Base-by-base conservation (phyloP, 179 eudicot genomes). In the Silene coronaria region DNA sequence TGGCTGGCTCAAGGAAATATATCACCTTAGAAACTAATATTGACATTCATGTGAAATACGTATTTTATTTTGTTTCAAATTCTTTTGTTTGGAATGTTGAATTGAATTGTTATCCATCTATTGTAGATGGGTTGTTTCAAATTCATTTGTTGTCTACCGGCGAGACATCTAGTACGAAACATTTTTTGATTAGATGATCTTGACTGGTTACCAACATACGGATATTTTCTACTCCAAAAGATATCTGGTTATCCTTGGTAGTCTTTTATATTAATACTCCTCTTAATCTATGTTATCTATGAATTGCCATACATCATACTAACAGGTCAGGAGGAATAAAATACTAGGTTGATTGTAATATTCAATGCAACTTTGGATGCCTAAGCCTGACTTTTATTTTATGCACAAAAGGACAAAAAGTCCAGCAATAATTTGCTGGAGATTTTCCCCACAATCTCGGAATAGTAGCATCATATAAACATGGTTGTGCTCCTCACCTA, bases 401-500 rank as follows among this genome's bases (percentile, higher is more conserved):
- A 75, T 67, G 10, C 71, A 76, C 77, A 48, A 71, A 21, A 72
- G 24, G 83, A 80, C 80, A 80, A 76, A 80, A 76, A 72, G 70
- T 45, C 73, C 58, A 55, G 71, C 67, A 32, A 72, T 48, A 32
- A 77, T 55, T 51, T 69, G 70, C 71, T 64, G 58, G 76, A 71
- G 38, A 64, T 74, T 73, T 57, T 55, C 76, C 81, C 81, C 81
- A 75, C 79, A 78, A 55, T 75, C 79, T 78, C 21, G 81, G 84
- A 82, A 58, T 38, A 71, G 74, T 78, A 26, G 38, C 58, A 73
- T 78, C 28, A 22, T 55, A 19, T 26, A 23, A 4, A 73, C 38
- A 66, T 24, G 62, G 73, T 57, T 34, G 45, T 14, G 76, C 66
- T 62, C 73, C 74, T 53, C 51, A 48, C 80, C 76, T 70, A 38